Conservation (phyloP, 371 early-diverging fungal genomes). For the Saksenaea vasiformis region DNA sequence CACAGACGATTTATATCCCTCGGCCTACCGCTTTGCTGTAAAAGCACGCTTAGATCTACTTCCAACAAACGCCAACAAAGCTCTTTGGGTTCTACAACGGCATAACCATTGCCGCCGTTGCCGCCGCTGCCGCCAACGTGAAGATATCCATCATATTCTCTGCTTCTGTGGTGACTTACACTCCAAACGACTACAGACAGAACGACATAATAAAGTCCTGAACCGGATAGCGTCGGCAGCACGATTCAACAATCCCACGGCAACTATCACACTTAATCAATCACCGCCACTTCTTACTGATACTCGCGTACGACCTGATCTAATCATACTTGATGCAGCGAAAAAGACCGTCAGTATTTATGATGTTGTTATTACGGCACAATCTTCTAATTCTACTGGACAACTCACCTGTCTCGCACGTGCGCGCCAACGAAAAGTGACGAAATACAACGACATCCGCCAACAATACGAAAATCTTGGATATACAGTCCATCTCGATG, state of each 20-base stretch:
- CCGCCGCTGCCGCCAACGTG: neutral
- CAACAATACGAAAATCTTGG: neutral
- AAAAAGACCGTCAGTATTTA: neutral
- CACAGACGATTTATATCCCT: neutral
- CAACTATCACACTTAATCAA: neutral
- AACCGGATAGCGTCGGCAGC: neutral
- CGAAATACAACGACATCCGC: neutral
- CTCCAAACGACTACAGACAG: neutral
- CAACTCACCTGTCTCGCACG: neutral
- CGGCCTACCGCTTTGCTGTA: neutral
- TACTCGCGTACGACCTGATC: neutral
- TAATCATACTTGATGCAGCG: neutral
- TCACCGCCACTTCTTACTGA: neutral
- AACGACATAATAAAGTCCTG: neutral
- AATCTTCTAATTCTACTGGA: neutral
- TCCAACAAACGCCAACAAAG: neutral
- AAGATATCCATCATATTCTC: conserved; percentile 4
- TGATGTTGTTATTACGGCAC: neutral
- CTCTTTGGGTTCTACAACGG: neutral
- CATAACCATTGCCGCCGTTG: neutral
- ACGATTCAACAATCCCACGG: neutral
- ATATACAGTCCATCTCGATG: neutral
- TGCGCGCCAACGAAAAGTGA: neutral
- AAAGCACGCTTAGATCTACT: neutral
- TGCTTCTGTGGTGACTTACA: neutral